Evolutionary conservation across 768 basidiomycete species (phyloP).

Genomic region (Dentipellis sp.): DNA sequence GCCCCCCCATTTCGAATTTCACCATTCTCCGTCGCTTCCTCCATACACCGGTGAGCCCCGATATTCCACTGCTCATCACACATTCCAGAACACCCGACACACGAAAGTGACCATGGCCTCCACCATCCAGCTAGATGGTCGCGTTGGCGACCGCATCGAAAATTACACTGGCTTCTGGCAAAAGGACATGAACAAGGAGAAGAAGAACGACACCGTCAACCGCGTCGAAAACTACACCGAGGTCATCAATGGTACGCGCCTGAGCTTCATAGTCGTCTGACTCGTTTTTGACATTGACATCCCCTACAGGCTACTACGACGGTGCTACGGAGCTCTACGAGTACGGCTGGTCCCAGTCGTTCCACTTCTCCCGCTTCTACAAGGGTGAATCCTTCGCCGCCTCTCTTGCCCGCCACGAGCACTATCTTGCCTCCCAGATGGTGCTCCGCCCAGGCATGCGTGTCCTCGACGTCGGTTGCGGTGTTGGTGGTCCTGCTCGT

Average conservation of each 20-base stretch:
- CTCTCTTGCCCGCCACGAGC: slow-evolving; percentile 89
- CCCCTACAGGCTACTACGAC: slow-evolving; percentile 78
- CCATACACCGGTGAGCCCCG: too few relatives aligned
- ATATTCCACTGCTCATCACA: too few relatives aligned
- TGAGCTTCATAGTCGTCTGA: neutral
- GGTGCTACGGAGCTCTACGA: slow-evolving; percentile 94
- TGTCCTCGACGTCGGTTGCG: slow-evolving; percentile 97
- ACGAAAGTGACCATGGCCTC: slow-evolving; percentile 6
- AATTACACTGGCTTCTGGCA: slow-evolving; percentile 92
- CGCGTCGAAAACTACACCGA: slow-evolving; percentile 81
- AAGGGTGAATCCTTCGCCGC: slow-evolving; percentile 74
- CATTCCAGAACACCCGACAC: too few relatives aligned
- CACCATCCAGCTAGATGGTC: slow-evolving; percentile 20
- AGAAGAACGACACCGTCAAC: slow-evolving; percentile 51
- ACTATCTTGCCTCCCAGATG: slow-evolving; percentile 91
- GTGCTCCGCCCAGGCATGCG: slow-evolving; percentile 81
- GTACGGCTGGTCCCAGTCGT: slow-evolving; percentile 84
- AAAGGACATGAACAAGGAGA: slow-evolving; percentile 67
- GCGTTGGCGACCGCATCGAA: slow-evolving; percentile 53
- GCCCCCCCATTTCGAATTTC: too few relatives aligned
- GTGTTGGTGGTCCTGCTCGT: slow-evolving; percentile 94
- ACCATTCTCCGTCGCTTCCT: too few relatives aligned
- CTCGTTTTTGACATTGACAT: neutral
- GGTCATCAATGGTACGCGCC: slow-evolving; percentile 76
- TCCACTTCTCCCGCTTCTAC: slow-evolving; percentile 98